A percentile compares a stretch with the other conserved stretches of the same genome.
phyloP scores from a whole-genome alignment of 164 flowering plant genomes.

The Berberis vulgaris region DNA sequence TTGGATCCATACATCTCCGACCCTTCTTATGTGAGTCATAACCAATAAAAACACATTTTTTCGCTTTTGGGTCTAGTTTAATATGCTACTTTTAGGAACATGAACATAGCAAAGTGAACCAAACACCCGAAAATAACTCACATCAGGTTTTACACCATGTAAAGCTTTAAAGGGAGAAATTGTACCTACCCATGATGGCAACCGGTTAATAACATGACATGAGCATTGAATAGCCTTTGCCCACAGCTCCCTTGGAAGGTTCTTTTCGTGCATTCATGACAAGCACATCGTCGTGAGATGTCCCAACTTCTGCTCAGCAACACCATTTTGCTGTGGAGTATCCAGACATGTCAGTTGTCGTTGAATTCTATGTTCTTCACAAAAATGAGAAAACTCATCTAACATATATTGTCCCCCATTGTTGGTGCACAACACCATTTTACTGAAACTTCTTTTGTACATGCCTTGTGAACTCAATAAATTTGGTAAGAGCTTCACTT shows the following conservation, averaged over 20 bases:
- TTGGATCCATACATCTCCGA: constrained; percentile 1
- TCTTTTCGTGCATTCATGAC: neutral
- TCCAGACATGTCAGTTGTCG: constrained; percentile 2
- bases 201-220: neutral
- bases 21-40: neutral
- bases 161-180: neutral
- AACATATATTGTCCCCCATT: too few species aligned
- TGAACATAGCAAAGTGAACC: neutral
- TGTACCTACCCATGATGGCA: neutral
- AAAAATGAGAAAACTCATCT: neutral
- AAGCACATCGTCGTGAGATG: neutral
- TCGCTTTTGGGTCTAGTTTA: constrained; percentile 1
- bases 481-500: too few species aligned
- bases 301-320: neutral
- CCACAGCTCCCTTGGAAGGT: constrained; percentile 3
- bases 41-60: constrained; percentile 1
- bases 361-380: neutral
- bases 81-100: neutral
- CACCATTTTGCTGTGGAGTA: neutral
- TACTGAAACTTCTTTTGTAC: neutral
- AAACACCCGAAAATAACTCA: constrained; percentile 1
- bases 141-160: neutral
- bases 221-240: neutral
- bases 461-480: neutral
- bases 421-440: neutral